A percentile compares a stretch with the other conserved stretches of the same genome.
Conservation (phyloP, 805 yeast genomes). For the Hanseniaspora nectarophila region DNA sequence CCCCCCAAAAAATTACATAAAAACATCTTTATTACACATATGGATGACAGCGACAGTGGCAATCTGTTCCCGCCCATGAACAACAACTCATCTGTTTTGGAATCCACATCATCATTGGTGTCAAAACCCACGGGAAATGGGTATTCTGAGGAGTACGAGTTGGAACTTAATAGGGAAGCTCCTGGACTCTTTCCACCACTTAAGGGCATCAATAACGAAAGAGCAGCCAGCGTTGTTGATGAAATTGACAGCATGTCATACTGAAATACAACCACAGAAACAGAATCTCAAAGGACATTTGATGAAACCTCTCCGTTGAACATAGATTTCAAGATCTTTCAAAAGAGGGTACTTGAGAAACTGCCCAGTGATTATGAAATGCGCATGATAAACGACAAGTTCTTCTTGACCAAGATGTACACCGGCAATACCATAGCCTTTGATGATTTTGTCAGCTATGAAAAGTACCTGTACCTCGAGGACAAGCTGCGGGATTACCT, state of each 20-base stretch:
- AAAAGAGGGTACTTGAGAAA: conserved; percentile 15
- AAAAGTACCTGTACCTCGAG: conserved; percentile 24
- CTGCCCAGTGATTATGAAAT: conserved; percentile 19
- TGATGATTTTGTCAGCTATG: conserved; percentile 26
- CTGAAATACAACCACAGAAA: neutral
- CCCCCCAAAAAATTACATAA: too few relatives aligned
- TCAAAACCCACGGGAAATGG: too few relatives aligned
- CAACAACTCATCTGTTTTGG: neutral
- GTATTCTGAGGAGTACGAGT: neutral
- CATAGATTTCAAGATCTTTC: neutral
- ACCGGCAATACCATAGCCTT: neutral
- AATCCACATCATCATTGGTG: too few relatives aligned
- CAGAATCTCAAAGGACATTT: neutral
- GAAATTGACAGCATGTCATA: too few relatives aligned
- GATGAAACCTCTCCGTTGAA: neutral
- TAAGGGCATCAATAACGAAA: neutral
- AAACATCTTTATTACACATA: too few relatives aligned
- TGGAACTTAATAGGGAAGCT: conserved; percentile 16
- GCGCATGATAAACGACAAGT: conserved; percentile 23
- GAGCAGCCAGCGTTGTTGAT: too few relatives aligned
- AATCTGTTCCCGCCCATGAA: conserved; percentile 8
- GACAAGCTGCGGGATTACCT: conserved; percentile 14
- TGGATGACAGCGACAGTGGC: neutral
- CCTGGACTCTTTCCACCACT: conserved; percentile 20
- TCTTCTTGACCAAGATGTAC: conserved; percentile 23